Evolutionary conservation across 805 yeast species (phyloP).

Genomic region (Candida fluviatilis): DNA sequence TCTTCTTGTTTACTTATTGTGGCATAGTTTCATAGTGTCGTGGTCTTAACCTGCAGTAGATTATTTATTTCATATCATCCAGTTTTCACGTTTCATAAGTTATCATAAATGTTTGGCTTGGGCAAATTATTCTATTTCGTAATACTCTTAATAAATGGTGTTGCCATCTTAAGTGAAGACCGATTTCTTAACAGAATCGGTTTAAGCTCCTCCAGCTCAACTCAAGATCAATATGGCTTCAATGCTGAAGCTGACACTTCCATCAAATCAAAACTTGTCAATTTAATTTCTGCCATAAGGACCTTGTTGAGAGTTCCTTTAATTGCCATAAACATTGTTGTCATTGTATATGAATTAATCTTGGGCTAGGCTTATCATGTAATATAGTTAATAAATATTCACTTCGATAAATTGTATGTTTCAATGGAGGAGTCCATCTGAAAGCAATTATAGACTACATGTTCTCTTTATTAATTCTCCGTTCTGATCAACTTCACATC

Average conservation of each 20-base stretch:
- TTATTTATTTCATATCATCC: no score
- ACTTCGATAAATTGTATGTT: no score
- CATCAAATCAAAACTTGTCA: conserved; percentile 54
- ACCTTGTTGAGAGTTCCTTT: conserved; percentile 73
- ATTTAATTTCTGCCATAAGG: conserved; percentile 68
- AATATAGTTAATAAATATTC: no score
- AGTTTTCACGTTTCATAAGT: no score
- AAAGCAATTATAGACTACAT: no score
- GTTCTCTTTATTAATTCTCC: no score
- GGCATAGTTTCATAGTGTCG: no score
- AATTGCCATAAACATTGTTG: conserved; percentile 60
- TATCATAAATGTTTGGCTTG: conserved; percentile 58
- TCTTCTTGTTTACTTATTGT: no score
- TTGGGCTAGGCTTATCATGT: conserved; percentile 44
- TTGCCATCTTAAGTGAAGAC: conserved; percentile 78
- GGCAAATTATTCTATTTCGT: conserved; percentile 56
- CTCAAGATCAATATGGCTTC: conserved; percentile 16
- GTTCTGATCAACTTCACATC: no score
- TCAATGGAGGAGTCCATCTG: no score
- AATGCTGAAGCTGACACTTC: conserved; percentile 44
- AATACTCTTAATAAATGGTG: conserved; percentile 63
- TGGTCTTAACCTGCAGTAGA: no score
- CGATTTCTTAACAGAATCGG: conserved; percentile 64
- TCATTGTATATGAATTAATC: conserved; percentile 66
- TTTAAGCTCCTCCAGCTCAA: conserved; percentile 23